A percentile compares a stretch with the other conserved stretches of the same genome.
Conservation (phyloP, 345 rosid species). For the Eucalyptus melliodora region DNA sequence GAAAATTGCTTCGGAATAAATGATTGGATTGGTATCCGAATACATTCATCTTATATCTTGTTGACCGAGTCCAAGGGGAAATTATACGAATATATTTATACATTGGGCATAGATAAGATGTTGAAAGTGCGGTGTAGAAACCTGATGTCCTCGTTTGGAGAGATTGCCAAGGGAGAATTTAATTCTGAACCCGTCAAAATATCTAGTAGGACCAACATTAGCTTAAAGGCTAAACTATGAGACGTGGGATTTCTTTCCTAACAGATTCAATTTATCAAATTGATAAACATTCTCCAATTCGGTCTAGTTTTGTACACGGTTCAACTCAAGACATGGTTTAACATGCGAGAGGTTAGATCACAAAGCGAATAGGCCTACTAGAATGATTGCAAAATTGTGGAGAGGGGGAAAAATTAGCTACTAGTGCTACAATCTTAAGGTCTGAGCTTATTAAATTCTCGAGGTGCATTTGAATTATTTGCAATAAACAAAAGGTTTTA, state of each 20-base stretch:
- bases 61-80: not conserved
- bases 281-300: not conserved
- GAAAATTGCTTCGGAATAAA: not conserved
- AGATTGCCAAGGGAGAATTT: not conserved
- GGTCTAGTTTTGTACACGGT: rapidly evolving
- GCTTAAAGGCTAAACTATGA: not conserved
- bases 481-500: not conserved
- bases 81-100: rapidly evolving
- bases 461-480: not conserved
- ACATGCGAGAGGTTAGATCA: rapidly evolving
- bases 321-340: no score
- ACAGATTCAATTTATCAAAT: not conserved
- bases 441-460: not conserved
- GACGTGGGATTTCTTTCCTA: not conserved
- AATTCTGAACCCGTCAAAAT: rapidly evolving
- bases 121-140: rapidly evolving
- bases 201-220: rapidly evolving
- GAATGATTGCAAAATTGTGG: not conserved
- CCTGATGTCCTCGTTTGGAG: rapidly evolving
- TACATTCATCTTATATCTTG: not conserved
- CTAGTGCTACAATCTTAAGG: not conserved
- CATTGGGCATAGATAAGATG: not conserved
- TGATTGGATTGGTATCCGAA: not conserved
- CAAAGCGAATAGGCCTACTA: rapidly evolving
- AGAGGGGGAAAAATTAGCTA: not conserved